Base-by-base conservation (phyloP, 805 yeast species). In the Ogataea saltuana region DNA sequence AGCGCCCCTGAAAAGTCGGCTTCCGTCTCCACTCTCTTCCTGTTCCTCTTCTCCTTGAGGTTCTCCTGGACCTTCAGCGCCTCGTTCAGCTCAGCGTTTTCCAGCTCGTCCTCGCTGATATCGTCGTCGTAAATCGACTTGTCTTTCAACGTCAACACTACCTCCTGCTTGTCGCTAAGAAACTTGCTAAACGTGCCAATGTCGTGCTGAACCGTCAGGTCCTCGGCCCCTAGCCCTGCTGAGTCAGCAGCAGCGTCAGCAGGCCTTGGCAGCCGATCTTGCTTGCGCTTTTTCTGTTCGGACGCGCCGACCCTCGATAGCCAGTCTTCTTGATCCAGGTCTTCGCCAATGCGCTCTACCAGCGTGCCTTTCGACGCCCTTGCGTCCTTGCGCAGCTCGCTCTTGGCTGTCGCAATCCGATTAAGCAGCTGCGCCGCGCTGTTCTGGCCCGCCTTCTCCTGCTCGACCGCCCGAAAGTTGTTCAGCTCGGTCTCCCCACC, bases 91-190 rank as follows among this genome's bases (percentile, higher is more conserved):
- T 53, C 53, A 31, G 61, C 42, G 25, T 53, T 60, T n/a, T 70
- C 74, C 39, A 78, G 70, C 21, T 59, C 68, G 22, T 81, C 65
- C 49, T 61, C 66, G 18, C 63, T 67, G 1, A 55, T 68, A 23
- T 58, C 70, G 2, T 56, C 69, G 27, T 58, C 70, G 12, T 69
- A 49, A 12, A 75, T 47, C 17, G 63, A 60, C n/a, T 59, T 51
- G 49, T 81, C 87, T 36, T 78, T 72, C 38, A 85, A 64, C 0
- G 89, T 84, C 39, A 85, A 63, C 3, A 83, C 67, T 1, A 69
- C 76, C 6, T 70, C 68, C 16, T 38, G 36, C n/a, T 67, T n/a
- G 22, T 46, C 45, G n/a, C 63, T 50, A 3, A 46, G 18, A 1
- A 72, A 50, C 11, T 58, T 54, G 2, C 55, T 50, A 9, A 81